Percentiles rank a stretch among this genome's conserved stretches.
phyloP scores from a whole-genome alignment of 2,329 filamentous ascomycete species.

The Talaromyces funiculosus region DNA sequence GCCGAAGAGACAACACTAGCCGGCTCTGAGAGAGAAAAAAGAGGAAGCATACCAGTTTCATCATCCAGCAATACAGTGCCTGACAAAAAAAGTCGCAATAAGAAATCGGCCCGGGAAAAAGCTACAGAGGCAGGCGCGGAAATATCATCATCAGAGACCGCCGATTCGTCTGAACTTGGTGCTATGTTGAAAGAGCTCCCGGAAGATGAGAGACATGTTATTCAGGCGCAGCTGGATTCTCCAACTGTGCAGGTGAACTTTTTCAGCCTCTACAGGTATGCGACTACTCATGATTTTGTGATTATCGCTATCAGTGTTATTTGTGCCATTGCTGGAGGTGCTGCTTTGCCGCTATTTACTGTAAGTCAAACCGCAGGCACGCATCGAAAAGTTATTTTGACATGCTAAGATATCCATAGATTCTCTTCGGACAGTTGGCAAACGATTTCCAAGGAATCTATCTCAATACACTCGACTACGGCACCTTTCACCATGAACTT shows the following conservation, averaged over 20 bases:
- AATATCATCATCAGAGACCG: conserved; percentile 26
- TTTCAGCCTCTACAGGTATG: conserved; percentile 63
- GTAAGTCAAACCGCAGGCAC: neutral
- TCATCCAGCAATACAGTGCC: neutral
- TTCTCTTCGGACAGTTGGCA: conserved; percentile 70
- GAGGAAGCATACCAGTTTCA: neutral
- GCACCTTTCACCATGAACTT: conserved; percentile 57
- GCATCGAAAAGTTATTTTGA: neutral
- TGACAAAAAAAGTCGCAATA: neutral
- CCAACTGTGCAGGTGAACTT: conserved; percentile 61
- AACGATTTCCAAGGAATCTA: conserved; percentile 65
- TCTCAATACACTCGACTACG: conserved; percentile 41
- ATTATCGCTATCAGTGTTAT: conserved; percentile 59
- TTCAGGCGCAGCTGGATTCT: conserved; percentile 63
- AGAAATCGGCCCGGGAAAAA: conserved; percentile 13
- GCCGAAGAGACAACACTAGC: neutral
- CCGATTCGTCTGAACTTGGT: conserved; percentile 38
- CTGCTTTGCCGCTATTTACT: conserved; percentile 73
- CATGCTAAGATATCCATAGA: conserved; percentile 25
- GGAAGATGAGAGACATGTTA: conserved; percentile 58
- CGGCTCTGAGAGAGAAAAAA: neutral
- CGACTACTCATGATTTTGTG: conserved; percentile 58
- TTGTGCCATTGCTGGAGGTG: conserved; percentile 65
- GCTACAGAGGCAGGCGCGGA: neutral
- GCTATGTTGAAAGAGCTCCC: conserved; percentile 59